phyloP scores from a whole-genome alignment of 176 grass and related monocot species.

The Chloris gayana region DNA sequence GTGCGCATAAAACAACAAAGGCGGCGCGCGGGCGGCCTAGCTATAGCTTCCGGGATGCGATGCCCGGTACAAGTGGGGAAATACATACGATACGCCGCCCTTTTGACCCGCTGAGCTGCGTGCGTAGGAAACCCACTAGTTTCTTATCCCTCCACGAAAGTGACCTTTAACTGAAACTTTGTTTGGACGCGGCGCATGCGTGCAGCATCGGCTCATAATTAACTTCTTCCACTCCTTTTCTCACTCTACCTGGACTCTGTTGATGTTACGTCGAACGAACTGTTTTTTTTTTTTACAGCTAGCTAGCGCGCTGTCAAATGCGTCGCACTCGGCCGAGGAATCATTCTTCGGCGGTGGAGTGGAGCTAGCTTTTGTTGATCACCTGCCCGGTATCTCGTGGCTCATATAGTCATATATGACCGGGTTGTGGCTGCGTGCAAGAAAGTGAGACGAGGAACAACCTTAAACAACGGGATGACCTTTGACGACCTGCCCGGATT shows the following conservation, averaged over 20 bases:
- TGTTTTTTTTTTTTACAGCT: slow-evolving; percentile 6
- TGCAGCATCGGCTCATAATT: not conserved
- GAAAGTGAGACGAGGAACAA: not conserved
- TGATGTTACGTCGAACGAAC: slow-evolving; percentile 21
- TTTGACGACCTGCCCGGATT: slow-evolving; percentile 24
- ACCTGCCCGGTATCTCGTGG: not conserved
- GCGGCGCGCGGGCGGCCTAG: not conserved
- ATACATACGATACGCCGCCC: not conserved
- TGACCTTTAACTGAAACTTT: slow-evolving; percentile 50
- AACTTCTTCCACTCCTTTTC: not conserved
- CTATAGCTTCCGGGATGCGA: not conserved
- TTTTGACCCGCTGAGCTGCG: slow-evolving; percentile 7
- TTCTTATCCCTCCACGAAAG: slow-evolving; percentile 11
- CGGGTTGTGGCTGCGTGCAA: slow-evolving; percentile 32
- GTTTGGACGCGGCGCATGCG: slow-evolving; percentile 22
- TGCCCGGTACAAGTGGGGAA: not conserved
- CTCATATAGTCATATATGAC: no score
- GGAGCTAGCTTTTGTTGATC: not conserved
- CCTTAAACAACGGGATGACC: slow-evolving; percentile 34
- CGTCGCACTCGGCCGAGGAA: slow-evolving; percentile 29
- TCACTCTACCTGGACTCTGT: not conserved
- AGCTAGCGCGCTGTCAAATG: no score
- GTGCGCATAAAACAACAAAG: not conserved
- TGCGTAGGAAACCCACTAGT: not conserved
- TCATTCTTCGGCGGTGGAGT: no score